Percentiles rank a stretch among this genome's conserved stretches.
phyloP scores from a whole-genome alignment of 1,284 basidiomycete species.

The Lignosus rhinocerotis region DNA sequence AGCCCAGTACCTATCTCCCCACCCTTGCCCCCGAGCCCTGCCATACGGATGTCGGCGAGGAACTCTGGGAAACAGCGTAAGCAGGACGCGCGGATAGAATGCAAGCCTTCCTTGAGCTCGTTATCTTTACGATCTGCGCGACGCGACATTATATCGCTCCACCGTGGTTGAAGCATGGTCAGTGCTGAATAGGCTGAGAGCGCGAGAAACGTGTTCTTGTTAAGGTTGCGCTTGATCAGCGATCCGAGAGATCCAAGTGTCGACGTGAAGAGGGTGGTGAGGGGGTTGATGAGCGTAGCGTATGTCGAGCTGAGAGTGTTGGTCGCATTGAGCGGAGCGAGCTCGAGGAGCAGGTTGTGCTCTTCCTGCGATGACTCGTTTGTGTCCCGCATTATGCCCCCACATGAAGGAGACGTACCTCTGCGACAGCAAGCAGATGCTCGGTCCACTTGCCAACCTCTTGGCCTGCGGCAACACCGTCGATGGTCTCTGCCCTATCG shows the following conservation, averaged over 20 bases:
- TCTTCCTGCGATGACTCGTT: conserved; percentile 46
- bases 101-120: conserved; percentile 68
- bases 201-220: conserved; percentile 82
- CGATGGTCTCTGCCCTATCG: conserved; percentile 64
- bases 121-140: conserved; percentile 54
- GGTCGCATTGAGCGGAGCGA: conserved; percentile 56
- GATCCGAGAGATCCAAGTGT: conserved; percentile 63
- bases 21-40: conserved; percentile 45
- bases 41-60: conserved; percentile 71
- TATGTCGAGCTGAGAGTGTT: conserved; percentile 56
- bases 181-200: conserved; percentile 65
- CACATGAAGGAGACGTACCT: conserved; percentile 42
- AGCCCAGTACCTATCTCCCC: conserved; percentile 59
- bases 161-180: conserved; percentile 52
- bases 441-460: conserved; percentile 72
- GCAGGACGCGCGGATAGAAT: conserved; percentile 63
- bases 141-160: conserved; percentile 64
- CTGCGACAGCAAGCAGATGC: conserved; percentile 57
- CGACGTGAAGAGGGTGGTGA: conserved; percentile 60
- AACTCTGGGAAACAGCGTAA: conserved; percentile 80
- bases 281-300: conserved; percentile 58
- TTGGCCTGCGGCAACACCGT: conserved; percentile 60
- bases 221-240: conserved; percentile 79
- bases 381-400: not conserved
- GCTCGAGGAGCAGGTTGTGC: conserved; percentile 58